Conservation (phyloP, 805 yeast species). For the Hanseniaspora hatyaiensis region DNA sequence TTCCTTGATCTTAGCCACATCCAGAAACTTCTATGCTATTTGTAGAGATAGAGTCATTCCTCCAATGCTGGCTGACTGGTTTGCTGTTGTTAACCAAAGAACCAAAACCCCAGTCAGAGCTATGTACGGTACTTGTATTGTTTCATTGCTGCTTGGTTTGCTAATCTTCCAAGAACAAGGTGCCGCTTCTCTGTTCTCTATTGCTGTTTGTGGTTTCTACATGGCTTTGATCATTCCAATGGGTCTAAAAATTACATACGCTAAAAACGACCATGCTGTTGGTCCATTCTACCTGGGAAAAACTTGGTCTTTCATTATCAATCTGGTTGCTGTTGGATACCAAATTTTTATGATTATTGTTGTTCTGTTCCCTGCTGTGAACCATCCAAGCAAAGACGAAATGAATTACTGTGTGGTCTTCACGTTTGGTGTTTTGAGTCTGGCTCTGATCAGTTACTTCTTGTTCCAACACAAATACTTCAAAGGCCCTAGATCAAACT, state of each 20-base stretch:
- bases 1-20: constrained; percentile 45
- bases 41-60: constrained; percentile 68
- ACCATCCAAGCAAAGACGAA: constrained; percentile 28
- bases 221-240: constrained; percentile 56
- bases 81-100: constrained; percentile 44
- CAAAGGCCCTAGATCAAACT: constrained; percentile 40
- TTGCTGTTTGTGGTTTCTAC: constrained; percentile 51
- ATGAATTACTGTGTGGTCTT: constrained; percentile 63
- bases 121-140: constrained; percentile 40
- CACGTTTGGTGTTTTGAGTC: constrained; percentile 45
- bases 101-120: constrained; percentile 54
- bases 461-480: constrained; percentile 41
- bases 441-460: constrained; percentile 40
- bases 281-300: constrained; percentile 56
- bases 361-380: constrained; percentile 47
- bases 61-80: constrained; percentile 39
- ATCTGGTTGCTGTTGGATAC: constrained; percentile 39
- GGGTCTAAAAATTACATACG: constrained; percentile 40
- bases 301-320: constrained; percentile 33
- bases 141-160: constrained; percentile 44
- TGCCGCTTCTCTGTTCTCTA: constrained; percentile 55
- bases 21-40: constrained; percentile 62
- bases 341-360: constrained; percentile 41
- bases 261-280: constrained; percentile 40
- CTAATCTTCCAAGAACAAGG: constrained; percentile 48